These are phyloP conservation scores for Schizothecium vesticola DNA, from an alignment of 495 filamentous ascomycete species.

Conservation along the genomic window DNA sequence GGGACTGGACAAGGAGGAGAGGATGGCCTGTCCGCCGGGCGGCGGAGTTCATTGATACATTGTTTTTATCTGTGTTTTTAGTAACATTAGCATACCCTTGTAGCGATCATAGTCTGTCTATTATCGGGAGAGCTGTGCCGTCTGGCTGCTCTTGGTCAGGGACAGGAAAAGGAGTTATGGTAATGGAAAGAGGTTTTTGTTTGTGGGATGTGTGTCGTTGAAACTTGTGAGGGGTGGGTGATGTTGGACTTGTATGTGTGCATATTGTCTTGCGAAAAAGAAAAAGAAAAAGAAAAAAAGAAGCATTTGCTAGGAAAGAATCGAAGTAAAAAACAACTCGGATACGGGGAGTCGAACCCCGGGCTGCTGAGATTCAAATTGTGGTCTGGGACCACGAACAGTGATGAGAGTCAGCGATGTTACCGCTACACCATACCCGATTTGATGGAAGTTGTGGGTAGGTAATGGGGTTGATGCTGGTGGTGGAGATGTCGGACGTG, in stretches of 20 bases:
- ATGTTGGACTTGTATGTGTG: too few relatives aligned
- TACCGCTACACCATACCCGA: background rate
- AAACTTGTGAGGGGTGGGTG: too few relatives aligned
- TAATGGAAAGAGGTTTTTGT: background rate
- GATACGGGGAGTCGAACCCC: background rate
- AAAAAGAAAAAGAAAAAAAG: too few relatives aligned
- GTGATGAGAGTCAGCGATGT: background rate
- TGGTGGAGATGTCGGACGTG: background rate
- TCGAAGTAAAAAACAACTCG: background rate
- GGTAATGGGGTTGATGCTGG: background rate
- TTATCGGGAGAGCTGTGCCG: background rate
- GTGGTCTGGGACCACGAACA: background rate
- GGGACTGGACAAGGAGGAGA: background rate
- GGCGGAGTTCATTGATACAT: background rate
- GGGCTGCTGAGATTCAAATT: background rate
- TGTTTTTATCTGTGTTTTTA: background rate
- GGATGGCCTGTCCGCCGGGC: background rate
- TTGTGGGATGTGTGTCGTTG: background rate
- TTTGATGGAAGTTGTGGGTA: background rate
- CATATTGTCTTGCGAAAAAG: background rate
- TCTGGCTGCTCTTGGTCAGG: background rate
- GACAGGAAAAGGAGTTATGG: background rate
- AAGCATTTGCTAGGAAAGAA: background rate
- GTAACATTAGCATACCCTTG: background rate
- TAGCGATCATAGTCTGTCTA: background rate